These are phyloP conservation scores for Raphidocelis subcapitata DNA, from an alignment of 139 green algal species.

Conservation along the genomic window DNA sequence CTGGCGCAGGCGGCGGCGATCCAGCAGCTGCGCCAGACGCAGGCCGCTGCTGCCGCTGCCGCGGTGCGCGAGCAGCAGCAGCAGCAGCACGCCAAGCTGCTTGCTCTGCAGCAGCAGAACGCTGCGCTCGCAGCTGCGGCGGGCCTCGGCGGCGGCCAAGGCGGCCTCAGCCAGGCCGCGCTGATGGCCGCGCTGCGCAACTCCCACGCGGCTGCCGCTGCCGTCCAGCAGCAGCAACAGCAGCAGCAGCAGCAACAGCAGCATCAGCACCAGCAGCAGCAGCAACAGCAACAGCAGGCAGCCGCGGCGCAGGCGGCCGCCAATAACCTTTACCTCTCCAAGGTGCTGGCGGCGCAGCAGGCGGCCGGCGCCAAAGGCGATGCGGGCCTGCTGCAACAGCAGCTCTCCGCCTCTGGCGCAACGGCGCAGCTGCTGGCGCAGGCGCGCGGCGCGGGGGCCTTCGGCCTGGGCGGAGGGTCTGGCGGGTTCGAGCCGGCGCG, in stretches of 20 bases:
- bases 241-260: slow-evolving; percentile 14
- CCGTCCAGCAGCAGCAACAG: slow-evolving; percentile 7
- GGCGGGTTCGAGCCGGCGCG: too few species aligned
- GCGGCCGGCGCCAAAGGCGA: too few species aligned
- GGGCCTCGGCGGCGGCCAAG: slow-evolving; percentile 4
- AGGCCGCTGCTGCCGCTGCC: background rate
- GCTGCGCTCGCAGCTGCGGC: background rate
- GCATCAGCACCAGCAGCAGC: slow-evolving; percentile 11
- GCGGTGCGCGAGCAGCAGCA: slow-evolving; percentile 7
- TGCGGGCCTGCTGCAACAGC: background rate
- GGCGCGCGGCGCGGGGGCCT: too few species aligned
- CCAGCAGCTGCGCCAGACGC: slow-evolving; percentile 1
- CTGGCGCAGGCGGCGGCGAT: background rate
- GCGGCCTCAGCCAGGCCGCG: slow-evolving; percentile 9
- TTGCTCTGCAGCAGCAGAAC: slow-evolving; percentile 5
- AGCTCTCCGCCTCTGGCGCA: slow-evolving; percentile 11
- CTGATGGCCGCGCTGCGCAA: slow-evolving; percentile 13
- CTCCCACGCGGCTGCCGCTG: background rate
- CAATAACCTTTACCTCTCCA: too few species aligned
- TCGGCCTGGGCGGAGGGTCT: too few species aligned
- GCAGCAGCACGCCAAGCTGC: slow-evolving; percentile 5
- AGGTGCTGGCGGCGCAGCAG: too few species aligned
- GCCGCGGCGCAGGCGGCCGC: slow-evolving; percentile 9
- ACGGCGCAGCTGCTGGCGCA: slow-evolving; percentile 2
- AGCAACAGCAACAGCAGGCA: slow-evolving; percentile 16